These are phyloP conservation scores for Solanum stenotomum DNA, from an alignment of 257 asterid species.

Conservation along the genomic window DNA sequence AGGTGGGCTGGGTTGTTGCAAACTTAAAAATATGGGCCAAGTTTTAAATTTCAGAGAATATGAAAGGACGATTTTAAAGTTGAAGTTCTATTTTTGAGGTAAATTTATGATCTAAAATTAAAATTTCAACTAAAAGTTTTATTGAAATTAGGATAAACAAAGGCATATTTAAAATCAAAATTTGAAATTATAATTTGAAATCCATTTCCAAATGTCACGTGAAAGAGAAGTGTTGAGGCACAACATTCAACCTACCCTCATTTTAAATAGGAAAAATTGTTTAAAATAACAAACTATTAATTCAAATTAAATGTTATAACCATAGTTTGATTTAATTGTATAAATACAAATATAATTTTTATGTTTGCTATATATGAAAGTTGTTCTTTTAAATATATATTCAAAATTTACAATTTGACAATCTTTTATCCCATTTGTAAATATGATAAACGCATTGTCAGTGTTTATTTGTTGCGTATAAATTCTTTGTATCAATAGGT, in stretches of 20 bases:
- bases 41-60: neutral
- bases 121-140: neutral
- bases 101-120: neutral
- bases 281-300: too few relatives aligned
- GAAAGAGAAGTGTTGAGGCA: neutral
- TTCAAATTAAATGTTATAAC: too few relatives aligned
- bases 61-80: neutral
- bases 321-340: too few relatives aligned
- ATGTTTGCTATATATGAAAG: too few relatives aligned
- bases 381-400: too few relatives aligned
- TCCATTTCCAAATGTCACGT: neutral
- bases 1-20: neutral
- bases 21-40: neutral
- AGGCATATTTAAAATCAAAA: neutral
- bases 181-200: neutral
- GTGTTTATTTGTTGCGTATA: neutral
- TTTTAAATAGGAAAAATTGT: neutral
- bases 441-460: neutral
- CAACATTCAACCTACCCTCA: neutral
- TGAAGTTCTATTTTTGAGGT: neutral
- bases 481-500: neutral
- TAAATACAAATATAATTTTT: too few relatives aligned
- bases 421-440: neutral
- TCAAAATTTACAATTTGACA: neutral
- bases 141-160: neutral